Percentiles rank a stretch among this genome's conserved stretches.
Conservation (phyloP, 441 rosid genomes). For the Viola pubescens region DNA sequence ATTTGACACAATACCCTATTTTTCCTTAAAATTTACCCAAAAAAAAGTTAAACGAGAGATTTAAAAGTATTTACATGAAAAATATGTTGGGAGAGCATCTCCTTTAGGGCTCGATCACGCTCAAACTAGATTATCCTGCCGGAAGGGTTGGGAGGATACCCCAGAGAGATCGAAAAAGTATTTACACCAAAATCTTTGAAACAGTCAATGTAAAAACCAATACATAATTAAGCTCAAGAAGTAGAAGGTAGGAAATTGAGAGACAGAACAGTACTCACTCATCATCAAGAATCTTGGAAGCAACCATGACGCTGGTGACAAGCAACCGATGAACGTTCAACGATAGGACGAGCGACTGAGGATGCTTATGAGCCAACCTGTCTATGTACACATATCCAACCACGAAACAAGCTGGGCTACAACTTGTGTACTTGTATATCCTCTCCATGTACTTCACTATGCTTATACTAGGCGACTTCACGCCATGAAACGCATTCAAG, state of each 20-base stretch:
- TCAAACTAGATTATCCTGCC: too few relatives aligned
- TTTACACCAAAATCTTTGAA: too few relatives aligned
- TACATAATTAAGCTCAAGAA: background rate
- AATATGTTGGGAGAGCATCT: too few relatives aligned
- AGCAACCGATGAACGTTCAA: conserved; percentile 73
- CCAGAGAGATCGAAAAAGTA: too few relatives aligned
- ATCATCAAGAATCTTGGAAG: conserved; percentile 78
- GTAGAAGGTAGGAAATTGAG: background rate
- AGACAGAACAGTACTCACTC: conserved; percentile 38
- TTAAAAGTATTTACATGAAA: too few relatives aligned
- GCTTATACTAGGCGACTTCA: conserved; percentile 67
- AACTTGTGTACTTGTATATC: conserved; percentile 68
- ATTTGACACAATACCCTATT: too few relatives aligned
- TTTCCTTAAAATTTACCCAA: too few relatives aligned
- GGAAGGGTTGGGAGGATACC: too few relatives aligned
- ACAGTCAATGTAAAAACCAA: too few relatives aligned
- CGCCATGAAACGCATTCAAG: conserved; percentile 63
- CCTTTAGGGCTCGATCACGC: too few relatives aligned
- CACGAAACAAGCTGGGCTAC: conserved; percentile 86
- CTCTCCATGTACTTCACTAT: conserved; percentile 72
- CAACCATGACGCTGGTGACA: conserved; percentile 73
- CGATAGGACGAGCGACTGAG: conserved; percentile 61
- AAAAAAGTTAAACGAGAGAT: too few relatives aligned
- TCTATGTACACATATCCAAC: conserved; percentile 74
- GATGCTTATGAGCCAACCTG: conserved; percentile 61